Conservation (phyloP, 306 rosid species). For the Herpetospermum pedunculosum region DNA sequence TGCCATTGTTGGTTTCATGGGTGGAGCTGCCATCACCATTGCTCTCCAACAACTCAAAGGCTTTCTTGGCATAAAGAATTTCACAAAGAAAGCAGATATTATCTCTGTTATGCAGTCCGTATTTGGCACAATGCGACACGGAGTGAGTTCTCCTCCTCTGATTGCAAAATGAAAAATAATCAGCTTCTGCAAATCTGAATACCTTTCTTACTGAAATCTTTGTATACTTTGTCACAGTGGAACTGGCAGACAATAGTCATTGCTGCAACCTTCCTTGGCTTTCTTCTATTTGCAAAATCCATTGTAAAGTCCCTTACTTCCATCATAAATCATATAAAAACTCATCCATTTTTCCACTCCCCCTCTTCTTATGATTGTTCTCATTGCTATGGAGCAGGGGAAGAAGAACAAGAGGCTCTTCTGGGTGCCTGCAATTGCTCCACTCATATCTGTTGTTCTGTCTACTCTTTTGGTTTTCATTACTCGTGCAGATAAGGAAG, state of each 20-base stretch:
- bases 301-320: constrained; percentile 36
- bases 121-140: constrained; percentile 48
- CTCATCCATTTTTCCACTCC: not conserved
- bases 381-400: constrained; percentile 44
- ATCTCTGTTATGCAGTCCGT: constrained; percentile 63
- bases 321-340: not conserved
- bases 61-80: constrained; percentile 63
- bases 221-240: constrained; percentile 53
- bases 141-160: constrained; percentile 31
- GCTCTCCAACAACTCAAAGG: constrained; percentile 96
- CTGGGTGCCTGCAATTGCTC: constrained; percentile 97
- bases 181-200: not conserved
- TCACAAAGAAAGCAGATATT: constrained; percentile 67
- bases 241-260: constrained; percentile 84
- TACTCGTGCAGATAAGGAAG: constrained; percentile 77
- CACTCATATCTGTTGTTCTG: constrained; percentile 65
- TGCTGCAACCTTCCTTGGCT: constrained; percentile 50
- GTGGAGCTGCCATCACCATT: constrained; percentile 97
- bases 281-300: constrained; percentile 57
- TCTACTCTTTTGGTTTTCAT: constrained; percentile 74
- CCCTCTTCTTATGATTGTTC: constrained; percentile 4
- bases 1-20: constrained; percentile 95
- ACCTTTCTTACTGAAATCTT: not conserved
- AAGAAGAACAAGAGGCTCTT: constrained; percentile 63
- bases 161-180: not conserved